phyloP scores from a whole-genome alignment of 768 basidiomycete species.

The Phanerochaete carnosa region DNA sequence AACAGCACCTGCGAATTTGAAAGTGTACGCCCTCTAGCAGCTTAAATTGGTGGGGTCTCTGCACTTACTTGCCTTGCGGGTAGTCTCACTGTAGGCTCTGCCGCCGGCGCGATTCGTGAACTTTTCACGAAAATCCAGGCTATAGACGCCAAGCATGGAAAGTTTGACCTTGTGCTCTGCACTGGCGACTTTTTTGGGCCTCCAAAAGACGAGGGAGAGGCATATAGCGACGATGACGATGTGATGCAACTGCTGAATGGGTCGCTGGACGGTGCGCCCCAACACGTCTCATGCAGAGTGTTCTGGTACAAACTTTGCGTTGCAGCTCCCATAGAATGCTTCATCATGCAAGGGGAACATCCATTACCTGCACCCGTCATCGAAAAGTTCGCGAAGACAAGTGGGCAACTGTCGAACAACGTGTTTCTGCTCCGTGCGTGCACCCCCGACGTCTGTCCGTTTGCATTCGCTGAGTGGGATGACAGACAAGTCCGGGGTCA shows the following conservation, averaged over 20 bases:
- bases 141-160: constrained; percentile 90
- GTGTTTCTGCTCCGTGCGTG: constrained; percentile 82
- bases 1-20: background rate
- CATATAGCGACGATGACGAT: constrained; percentile 43
- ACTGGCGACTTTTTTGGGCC: constrained; percentile 84
- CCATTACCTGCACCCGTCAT: constrained; percentile 72
- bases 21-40: constrained; percentile 1
- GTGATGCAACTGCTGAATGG: constrained; percentile 63
- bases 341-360: constrained; percentile 85
- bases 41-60: background rate
- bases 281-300: constrained; percentile 3
- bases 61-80: background rate
- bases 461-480: constrained; percentile 4
- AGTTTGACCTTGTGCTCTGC: constrained; percentile 83
- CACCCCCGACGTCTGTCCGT: background rate
- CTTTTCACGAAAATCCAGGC: constrained; percentile 77
- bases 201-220: constrained; percentile 29
- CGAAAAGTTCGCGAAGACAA: constrained; percentile 69
- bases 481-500: constrained; percentile 75
- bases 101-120: constrained; percentile 67
- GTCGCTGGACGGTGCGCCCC: constrained; percentile 53
- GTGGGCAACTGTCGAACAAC: constrained; percentile 78
- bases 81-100: constrained; percentile 79
- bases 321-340: constrained; percentile 83
- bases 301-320: constrained; percentile 8